Evolutionary conservation across 805 yeast species (phyloP), one percentile per base, ranked within the genome.

Genomic region (Metschnikowia cubensis): DNA sequence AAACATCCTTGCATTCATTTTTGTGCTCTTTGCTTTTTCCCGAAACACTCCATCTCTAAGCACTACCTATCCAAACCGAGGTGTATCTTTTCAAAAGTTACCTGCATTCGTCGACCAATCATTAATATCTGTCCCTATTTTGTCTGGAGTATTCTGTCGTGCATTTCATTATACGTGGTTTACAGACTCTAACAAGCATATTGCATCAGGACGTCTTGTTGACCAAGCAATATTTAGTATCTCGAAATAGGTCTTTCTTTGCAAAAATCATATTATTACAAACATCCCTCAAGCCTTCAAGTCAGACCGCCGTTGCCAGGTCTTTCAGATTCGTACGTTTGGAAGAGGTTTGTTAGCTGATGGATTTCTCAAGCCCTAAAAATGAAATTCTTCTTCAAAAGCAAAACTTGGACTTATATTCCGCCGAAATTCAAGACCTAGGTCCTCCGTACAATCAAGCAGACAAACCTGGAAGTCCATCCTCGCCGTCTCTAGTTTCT

Each of bases 401-500:
- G 31, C 37, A 32, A 20, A 42, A 8, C 21, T 33, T 22, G 45
- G 45, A 20, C 33, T 20, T 15, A 20, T 42, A 32, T 21, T 33
- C 36, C 29, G 31, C 45, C 18, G 37, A 33, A n/a, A 42, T 42
- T n/a, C 45, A 34, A 42, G 37, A 42, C 15, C 21, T 42, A 42
- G 37, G 45, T 21, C 45, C 45, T 32, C 45, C 45, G 3, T 42
- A 32, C 45, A 13, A 8, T n/a, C 36, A 33, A 20, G 10, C 37
- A 35, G 46, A 22, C 17, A 43, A 43, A 18, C 41, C 36, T 18
- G 36, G 47, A 22, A 34, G 38, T 35, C 58, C 54, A 8, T 54
- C 56, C n/a, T 55, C 60, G 31, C 59, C 60, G 11, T 53, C 59
- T 3, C 52, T 57, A 3, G 44, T 42, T 18, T 55, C 59, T 2